Conservation (phyloP, 148 eudicot genomes). For the Drosera capensis region DNA sequence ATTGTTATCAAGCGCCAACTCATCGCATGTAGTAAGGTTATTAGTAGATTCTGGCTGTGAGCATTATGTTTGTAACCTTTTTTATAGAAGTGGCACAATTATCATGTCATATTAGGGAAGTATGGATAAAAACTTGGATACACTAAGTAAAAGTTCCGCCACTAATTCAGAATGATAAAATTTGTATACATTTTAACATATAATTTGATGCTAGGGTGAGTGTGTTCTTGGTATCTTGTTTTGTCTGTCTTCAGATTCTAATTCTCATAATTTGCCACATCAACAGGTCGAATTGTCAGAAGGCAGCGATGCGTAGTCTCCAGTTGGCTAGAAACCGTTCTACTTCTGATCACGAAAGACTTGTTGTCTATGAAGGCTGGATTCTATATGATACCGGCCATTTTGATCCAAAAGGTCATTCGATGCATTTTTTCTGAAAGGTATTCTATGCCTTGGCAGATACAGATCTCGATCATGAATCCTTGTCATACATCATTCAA, state of each 20-base stretch:
- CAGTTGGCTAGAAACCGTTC: conserved; percentile 62
- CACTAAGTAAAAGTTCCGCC: too few relatives aligned
- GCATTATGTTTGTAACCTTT: too few relatives aligned
- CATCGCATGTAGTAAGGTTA: too few relatives aligned
- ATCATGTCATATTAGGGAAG: too few relatives aligned
- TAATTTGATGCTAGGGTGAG: too few relatives aligned
- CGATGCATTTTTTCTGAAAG: conserved; percentile 83
- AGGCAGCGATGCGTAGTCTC: conserved; percentile 80
- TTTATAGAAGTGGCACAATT: too few relatives aligned
- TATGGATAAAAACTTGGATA: too few relatives aligned
- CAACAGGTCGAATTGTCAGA: conserved; percentile 67
- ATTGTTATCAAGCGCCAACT: too few relatives aligned
- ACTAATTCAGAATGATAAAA: too few relatives aligned
- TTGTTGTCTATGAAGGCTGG: conserved; percentile 91
- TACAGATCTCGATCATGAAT: conserved; percentile 60
- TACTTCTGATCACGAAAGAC: conserved; percentile 61
- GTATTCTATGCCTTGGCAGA: conserved; percentile 86
- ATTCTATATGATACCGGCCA: conserved; percentile 82
- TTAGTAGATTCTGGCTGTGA: too few relatives aligned
- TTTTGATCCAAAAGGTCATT: conserved; percentile 67
- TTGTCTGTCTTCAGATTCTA: not conserved
- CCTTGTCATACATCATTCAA: conserved; percentile 48
- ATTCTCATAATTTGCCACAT: not conserved
- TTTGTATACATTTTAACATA: too few relatives aligned
- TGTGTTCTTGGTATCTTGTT: not conserved